These are phyloP conservation scores for Sechiopsis laciniata DNA, from an alignment of 306 rosid species.

Conservation along the genomic window DNA sequence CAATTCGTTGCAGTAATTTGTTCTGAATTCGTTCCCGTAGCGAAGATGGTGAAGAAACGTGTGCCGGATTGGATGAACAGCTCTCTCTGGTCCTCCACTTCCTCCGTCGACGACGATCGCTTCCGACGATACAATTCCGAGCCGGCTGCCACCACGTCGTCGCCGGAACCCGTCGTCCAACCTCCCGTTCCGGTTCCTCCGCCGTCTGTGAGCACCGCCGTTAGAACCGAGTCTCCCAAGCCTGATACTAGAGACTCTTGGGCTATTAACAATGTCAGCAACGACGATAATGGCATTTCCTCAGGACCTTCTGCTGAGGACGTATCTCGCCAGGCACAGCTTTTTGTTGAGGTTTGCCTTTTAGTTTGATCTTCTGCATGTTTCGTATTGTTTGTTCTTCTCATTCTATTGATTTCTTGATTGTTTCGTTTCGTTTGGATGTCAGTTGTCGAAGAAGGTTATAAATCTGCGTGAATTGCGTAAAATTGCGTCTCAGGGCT, in stretches of 20 bases:
- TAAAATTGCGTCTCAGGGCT: conserved; percentile 73
- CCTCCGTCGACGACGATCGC: conserved; percentile 41
- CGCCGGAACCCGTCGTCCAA: conserved; percentile 27
- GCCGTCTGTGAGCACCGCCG: conserved; percentile 33
- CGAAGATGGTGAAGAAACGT: conserved; percentile 61
- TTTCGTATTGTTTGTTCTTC: background rate
- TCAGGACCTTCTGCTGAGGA: conserved; percentile 47
- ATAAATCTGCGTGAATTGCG: conserved; percentile 60
- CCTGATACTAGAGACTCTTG: conserved; percentile 36
- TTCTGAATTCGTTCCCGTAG: background rate
- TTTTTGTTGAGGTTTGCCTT: conserved; percentile 55
- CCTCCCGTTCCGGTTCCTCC: conserved; percentile 48
- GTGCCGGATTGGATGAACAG: conserved; percentile 99
- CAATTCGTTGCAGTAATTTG: background rate
- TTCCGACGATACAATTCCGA: conserved; percentile 35
- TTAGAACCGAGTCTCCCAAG: conserved; percentile 36
- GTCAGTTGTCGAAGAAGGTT: conserved; percentile 70
- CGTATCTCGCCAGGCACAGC: conserved; percentile 75
- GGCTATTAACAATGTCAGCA: conserved; percentile 6
- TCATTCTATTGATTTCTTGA: background rate
- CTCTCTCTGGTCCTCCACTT: conserved; percentile 68
- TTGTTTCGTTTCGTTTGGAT: conserved; percentile 7
- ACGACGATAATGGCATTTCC: conserved; percentile 31
- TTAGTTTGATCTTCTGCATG: conserved; percentile 17
- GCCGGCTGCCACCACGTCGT: conserved; percentile 23